Evolutionary conservation across 257 asterid species (phyloP), one percentile per base, ranked within the genome.

Genomic region (Mitragyna speciosa): DNA sequence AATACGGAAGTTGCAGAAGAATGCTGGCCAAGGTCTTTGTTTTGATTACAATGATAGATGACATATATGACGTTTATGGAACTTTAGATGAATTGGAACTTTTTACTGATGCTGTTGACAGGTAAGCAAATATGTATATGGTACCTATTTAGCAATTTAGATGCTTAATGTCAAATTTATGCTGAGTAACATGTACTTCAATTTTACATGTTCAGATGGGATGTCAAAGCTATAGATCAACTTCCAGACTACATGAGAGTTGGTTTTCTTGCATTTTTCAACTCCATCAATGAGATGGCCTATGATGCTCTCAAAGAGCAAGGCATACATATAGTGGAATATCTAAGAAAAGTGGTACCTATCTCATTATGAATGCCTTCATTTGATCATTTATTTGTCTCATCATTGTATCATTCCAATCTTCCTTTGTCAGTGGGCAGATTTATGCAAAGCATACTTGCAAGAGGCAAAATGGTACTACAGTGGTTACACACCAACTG

Each of bases 211-310:
- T 52, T 51, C 76, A 85, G 86, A 43, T 82, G 84, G 88, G 84
- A 85, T 63, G 63, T 67, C 43, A 70, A 77, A 59, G 80, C 58
- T 61, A 63, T 79, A n/a, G 77, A 80, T 1, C 15, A 80, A 3
- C 83, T 85, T 52, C 88, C 84, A 8, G 81, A 82, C 0, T 85
- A 85, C 70, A 85, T 82, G 83, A 80, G 76, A 54, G 68, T 79
- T 2, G 84, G 82, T n/a, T 82, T 76, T 41, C 78, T 73, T 30
- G 81, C 30, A 41, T 79, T 85, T 43, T 49, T 51, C 14, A 85
- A 80, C 30, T 45, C 24, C 24, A 63, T 24, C 5, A 85, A 80
- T 14, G 84, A 82, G 73, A 75, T 82, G 30, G 88, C 86, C 1
- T 67, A 77, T 51, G 86, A 72, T 16, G 73, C 70, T 73, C 45